phyloP scores from a whole-genome alignment of 441 rosid species.

The Breynia disticha region DNA sequence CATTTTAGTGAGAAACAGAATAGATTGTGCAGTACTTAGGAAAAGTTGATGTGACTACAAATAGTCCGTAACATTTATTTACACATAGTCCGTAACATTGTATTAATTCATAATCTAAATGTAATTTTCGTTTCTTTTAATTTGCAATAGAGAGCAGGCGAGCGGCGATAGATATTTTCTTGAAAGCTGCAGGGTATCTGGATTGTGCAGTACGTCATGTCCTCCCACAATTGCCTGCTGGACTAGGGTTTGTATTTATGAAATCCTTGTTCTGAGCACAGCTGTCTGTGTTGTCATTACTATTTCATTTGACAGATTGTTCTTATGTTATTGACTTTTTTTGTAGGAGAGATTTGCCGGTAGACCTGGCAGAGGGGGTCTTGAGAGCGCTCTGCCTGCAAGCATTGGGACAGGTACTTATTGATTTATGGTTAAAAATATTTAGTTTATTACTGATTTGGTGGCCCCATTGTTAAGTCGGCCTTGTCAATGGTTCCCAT shows the following conservation, averaged over 20 bases:
- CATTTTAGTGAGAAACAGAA: too few species aligned
- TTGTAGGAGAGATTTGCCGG: slow-evolving; percentile 82
- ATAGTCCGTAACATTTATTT: too few species aligned
- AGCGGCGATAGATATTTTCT: slow-evolving; percentile 79
- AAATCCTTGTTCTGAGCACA: neutral
- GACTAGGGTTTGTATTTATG: slow-evolving; percentile 50
- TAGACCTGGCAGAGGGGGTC: slow-evolving; percentile 86
- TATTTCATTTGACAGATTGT: slow-evolving; percentile 8
- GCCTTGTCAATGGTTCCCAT: too few species aligned
- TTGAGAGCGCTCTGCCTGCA: slow-evolving; percentile 89
- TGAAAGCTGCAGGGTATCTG: slow-evolving; percentile 95
- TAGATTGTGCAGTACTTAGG: too few species aligned
- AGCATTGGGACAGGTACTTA: slow-evolving; percentile 86
- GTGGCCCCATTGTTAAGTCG: too few species aligned
- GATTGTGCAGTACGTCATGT: slow-evolving; percentile 89
- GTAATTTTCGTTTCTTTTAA: slow-evolving; percentile 10
- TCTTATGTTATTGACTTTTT: slow-evolving; percentile 11
- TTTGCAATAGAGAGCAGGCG: slow-evolving; percentile 65
- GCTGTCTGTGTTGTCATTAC: slow-evolving; percentile 1
- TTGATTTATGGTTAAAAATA: slow-evolving; percentile 4
- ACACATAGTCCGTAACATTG: too few species aligned
- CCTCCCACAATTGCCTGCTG: slow-evolving; percentile 71
- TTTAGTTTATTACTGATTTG: too few species aligned
- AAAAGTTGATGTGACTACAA: too few species aligned
- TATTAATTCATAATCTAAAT: too few species aligned